Evolutionary conservation across 2,329 filamentous ascomycete genomes (phyloP), one percentile per base, ranked within the genome.

Genomic region (Ophiostoma ulmi): DNA sequence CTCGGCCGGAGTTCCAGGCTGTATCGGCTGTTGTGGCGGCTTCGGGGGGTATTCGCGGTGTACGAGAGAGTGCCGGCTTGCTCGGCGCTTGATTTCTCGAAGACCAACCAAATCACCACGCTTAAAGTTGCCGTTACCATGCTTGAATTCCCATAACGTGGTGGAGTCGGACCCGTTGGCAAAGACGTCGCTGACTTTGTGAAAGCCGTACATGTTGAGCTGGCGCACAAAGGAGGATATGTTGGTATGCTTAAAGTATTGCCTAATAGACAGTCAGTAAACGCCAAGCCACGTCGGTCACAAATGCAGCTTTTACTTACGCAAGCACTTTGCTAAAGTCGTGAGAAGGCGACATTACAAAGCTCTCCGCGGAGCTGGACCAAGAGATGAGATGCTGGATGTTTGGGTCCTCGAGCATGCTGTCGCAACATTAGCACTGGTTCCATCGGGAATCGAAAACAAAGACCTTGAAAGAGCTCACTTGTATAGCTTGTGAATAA

Each of bases 231-330:
- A 99, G 0, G 95, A 98, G 13, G 95, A 98, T 73, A 98, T 97
- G 78, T 99, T 99, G 75, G 94, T 99, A 79, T 99, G 95, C 78
- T 99, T 99, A 80, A 99, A 99, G 79, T 99, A 99, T 87, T 97
- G 93, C 70, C 94, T 97, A 70, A 69, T 20, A n/a, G 5, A 2
- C 4, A 39, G 75, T 70, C 74, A 75, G 65, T 58, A 22, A 22
- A 44, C 13, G 61, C 10, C 22, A 36, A 26, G n/a, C 3, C 7
- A 41, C 11, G 14, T 48, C 4, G 17, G 31, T 31, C 1, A 22
- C 5, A 35, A 2, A 69, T 14, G 6, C 10, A 52, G 44, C 44
- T 20, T 17, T 5, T 38, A 72, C 91, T 80, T 87, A 97, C 94
- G 95, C 93, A 78, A 99, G 85, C 69, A 98, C 95, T 85, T 97